Evolutionary conservation across 805 yeast species (phyloP), one percentile per base, ranked within the genome.

Genomic region (Metschnikowia lunata): DNA sequence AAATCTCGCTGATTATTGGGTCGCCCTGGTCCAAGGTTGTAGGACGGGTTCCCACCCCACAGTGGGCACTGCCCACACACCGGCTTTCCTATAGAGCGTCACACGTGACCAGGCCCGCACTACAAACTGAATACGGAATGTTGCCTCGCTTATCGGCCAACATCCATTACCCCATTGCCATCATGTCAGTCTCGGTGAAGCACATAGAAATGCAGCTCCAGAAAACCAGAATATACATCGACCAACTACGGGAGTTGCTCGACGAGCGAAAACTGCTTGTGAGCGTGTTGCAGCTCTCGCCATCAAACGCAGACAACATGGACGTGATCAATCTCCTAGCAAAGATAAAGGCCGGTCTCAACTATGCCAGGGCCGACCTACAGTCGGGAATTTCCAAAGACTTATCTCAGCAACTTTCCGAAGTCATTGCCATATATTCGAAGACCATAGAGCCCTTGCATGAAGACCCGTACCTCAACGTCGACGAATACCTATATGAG

Each of bases 301-400:
- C 76, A 4, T 66, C 72, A 7, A 45, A 62, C 11, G 61, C 67
- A 34, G 75, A 71, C 45, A 68, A 66, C 43, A 58, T 57, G 49
- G 75, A 69, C 36, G 43, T 71, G 23, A 59, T 66, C 29, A 59
- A 50, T 34, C 53, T 56, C 32, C 56, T 71, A 36, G 52, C 55
- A 27, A 60, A 60, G 46, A 50, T 62, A 30, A 44, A 52, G 36
- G 56, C 66, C 41, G 55, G 58, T 35, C 53, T 70, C 30, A 54
- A 45, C 26, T 66, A 61, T 42, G 47, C 66, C 23, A 61, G 60
- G 34, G 60, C 57, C 11, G 74, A 68, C 40, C 43, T 64, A n/a
- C 39, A 35, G 28, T 31, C 36, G 1, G 48, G 42, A 7, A 14
- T 32, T 18, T 35, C 40, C 10, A 37, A 37, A 30, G 48, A 45